Conservation (phyloP, 345 rosid genomes). For the Theobroma cacao region DNA sequence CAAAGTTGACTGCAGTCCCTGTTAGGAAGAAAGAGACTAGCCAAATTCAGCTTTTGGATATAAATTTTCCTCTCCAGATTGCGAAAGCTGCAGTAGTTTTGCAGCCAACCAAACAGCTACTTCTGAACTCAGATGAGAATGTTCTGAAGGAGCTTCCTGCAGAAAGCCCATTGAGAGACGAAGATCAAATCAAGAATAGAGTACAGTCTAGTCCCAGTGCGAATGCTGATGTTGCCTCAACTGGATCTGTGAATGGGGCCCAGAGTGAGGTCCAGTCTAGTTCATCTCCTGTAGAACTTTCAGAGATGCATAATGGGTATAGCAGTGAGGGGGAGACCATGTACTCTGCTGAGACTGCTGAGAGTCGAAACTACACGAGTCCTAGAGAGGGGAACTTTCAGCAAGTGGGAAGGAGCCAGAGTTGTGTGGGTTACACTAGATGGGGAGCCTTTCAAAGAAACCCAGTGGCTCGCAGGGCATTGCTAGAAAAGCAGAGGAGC, state of each 20-base stretch:
- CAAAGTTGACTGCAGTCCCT: constrained; percentile 65
- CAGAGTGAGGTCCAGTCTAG: constrained; percentile 65
- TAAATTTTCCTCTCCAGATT: constrained; percentile 73
- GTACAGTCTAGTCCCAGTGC: constrained; percentile 17
- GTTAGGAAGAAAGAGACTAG: constrained; percentile 50
- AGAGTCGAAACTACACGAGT: constrained; percentile 85
- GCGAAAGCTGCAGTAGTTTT: constrained; percentile 30
- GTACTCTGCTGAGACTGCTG: constrained; percentile 99
- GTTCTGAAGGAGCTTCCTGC: constrained; percentile 25
- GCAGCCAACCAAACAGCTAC: constrained; percentile 28
- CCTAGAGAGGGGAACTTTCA: constrained; percentile 67
- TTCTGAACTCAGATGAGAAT: constrained; percentile 32
- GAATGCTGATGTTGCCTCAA: constrained; percentile 56
- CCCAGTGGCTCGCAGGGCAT: constrained; percentile 41
- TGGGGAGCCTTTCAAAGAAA: constrained; percentile 67
- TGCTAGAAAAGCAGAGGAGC: constrained; percentile 75
- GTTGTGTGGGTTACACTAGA: constrained; percentile 74
- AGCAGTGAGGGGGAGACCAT: constrained; percentile 89
- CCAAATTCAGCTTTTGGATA: constrained; percentile 77
- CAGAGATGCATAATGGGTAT: constrained; percentile 44
- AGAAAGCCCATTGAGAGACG: constrained; percentile 27
- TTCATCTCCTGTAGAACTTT: constrained; percentile 42
- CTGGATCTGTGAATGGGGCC: constrained; percentile 64
- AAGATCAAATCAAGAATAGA: constrained; percentile 24
- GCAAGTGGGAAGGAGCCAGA: constrained; percentile 86